Base-by-base conservation (phyloP, 73 alveolate species). In the Chromera velia region DNA sequence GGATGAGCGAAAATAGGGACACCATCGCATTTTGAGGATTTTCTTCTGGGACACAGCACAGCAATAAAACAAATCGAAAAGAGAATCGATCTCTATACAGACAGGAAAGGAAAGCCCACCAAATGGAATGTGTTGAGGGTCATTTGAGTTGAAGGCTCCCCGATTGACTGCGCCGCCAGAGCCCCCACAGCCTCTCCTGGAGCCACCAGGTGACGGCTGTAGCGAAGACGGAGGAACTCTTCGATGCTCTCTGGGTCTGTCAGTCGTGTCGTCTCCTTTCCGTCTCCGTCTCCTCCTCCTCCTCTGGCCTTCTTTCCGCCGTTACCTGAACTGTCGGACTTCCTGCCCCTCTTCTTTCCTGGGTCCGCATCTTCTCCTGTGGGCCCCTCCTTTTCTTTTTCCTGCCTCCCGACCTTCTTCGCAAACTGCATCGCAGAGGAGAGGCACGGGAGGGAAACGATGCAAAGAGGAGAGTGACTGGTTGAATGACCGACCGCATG, bases 161-260 rank as follows among this genome's bases (percentile, higher is more conserved):
- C 99, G 19, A 96, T 92, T 24, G 98, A 94, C 87, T 96, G 91
- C 26, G 97, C 98, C 29, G 98, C 99, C 31, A 96, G 74, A 33
- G 95, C 93, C 28, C 99, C 99, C 18, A 96, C 99, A 86, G 96
- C 90, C 80, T 96, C 99, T 6, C 99, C 99, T 55, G 99, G 98
- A 64, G 91, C 97, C 74, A 94, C 93, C 63, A 96, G 85, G 28
- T 98, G 90, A 40, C 91, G 89, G 86, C 93, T 84, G 84, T 93
- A 96, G 82, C 92, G 91, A 30, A 96, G 76, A 89, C 81, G 85
- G 65, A n/a, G n/a, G n/a, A n/a, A n/a, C n/a, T 87, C 64, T 34
- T 55, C 26, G 45, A 34, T 74, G 65, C 65, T 74, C 6, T 88
- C 78, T 24, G 88, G 86, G 77, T 91, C 86, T 31, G 91, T 84